These are phyloP conservation scores for Vitis hybrid DNA, from an alignment of 177 flowering plant genomes.

Conservation along the genomic window DNA sequence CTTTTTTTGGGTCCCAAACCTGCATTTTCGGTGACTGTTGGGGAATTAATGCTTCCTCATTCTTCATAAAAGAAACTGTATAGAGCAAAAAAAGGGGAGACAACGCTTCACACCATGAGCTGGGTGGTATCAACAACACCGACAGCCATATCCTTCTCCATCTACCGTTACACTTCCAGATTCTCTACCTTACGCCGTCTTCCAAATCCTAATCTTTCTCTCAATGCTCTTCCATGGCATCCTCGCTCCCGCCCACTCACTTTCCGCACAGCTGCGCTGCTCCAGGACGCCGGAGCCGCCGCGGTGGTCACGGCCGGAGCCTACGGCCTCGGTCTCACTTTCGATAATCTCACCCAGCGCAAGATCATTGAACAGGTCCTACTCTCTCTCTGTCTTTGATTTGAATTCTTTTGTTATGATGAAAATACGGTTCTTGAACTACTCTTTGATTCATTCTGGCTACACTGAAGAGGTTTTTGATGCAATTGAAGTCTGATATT, in stretches of 20 bases:
- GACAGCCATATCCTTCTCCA: too few relatives aligned
- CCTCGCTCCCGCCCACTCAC: background rate
- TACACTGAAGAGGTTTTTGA: too few relatives aligned
- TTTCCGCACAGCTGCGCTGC: background rate
- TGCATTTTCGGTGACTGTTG: too few relatives aligned
- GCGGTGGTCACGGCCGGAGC: constrained; percentile 57
- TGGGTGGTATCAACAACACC: too few relatives aligned
- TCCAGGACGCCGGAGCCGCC: constrained; percentile 71
- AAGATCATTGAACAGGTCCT: constrained; percentile 61
- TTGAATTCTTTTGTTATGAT: background rate
- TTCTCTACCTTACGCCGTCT: background rate
- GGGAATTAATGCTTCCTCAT: too few relatives aligned
- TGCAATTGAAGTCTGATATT: too few relatives aligned
- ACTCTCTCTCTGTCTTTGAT: background rate
- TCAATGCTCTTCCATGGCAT: background rate
- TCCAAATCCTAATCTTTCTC: background rate
- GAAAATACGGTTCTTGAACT: too few relatives aligned
- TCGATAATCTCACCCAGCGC: constrained; percentile 57
- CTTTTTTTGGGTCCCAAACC: too few relatives aligned
- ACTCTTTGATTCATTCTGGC: too few relatives aligned
- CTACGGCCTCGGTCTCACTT: constrained; percentile 57
- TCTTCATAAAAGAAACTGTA: too few relatives aligned
- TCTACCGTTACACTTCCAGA: background rate
- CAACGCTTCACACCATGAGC: too few relatives aligned
- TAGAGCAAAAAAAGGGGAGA: too few relatives aligned